A percentile compares a stretch with the other conserved stretches of the same genome.
Conservation (phyloP, 169 alveolate genomes). For the Cryptosporidium ubiquitum region DNA sequence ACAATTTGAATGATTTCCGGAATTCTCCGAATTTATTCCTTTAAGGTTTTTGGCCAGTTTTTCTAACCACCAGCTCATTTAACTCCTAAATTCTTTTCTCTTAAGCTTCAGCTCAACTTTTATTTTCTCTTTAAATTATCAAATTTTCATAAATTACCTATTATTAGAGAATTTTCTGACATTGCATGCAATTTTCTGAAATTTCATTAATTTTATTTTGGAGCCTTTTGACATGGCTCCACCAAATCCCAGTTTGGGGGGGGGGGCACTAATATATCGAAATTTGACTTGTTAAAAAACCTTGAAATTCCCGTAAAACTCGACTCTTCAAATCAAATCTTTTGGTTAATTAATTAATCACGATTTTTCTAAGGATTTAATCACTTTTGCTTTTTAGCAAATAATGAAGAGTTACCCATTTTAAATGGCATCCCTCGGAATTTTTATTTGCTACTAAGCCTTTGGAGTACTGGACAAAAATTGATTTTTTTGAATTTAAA, state of each 20-base stretch:
- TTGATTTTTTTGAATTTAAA: background rate
- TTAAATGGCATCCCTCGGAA: background rate
- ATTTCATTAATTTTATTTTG: constrained; percentile 8
- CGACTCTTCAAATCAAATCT: background rate
- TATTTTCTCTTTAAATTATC: background rate
- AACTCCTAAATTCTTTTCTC: background rate
- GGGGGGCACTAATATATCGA: background rate
- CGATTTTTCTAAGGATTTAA: background rate
- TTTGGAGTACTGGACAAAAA: background rate
- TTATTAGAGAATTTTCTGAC: background rate
- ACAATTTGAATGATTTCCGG: background rate
- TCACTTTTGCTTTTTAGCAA: background rate
- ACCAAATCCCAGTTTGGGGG: background rate
- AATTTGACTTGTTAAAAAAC: background rate
- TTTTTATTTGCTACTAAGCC: background rate
- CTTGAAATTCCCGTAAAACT: background rate
- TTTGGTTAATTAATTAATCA: too few species aligned
- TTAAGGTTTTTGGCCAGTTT: background rate
- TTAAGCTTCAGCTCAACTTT: background rate
- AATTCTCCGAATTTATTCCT: background rate
- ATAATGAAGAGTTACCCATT: background rate
- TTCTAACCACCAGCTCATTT: constrained; percentile 27
- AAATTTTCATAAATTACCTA: background rate
- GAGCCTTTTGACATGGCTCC: constrained; percentile 33
- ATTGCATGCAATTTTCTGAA: constrained; percentile 35